Conservation (phyloP, 2,329 filamentous ascomycete species). For the Fusarium sp. region DNA sequence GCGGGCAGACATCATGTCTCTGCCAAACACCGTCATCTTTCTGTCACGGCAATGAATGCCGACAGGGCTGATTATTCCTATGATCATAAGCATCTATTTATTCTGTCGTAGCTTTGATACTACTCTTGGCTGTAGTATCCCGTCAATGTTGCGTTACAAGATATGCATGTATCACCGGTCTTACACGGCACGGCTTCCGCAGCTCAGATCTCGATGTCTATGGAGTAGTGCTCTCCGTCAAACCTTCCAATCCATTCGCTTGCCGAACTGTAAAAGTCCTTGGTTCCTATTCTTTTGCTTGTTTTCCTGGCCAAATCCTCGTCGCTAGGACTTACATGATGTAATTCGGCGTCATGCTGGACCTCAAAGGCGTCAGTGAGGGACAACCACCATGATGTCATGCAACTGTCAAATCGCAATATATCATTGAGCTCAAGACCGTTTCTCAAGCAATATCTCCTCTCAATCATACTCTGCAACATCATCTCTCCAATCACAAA, state of each 20-base stretch:
- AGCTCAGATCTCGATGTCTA: conserved; percentile 26
- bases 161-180: background rate
- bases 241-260: conserved; percentile 23
- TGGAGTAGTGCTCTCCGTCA: conserved; percentile 5
- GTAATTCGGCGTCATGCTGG: conserved; percentile 40
- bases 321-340: conserved; percentile 28
- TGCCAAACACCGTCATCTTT: background rate
- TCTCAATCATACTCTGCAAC: background rate
- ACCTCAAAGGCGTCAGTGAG: conserved; percentile 22
- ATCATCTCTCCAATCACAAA: background rate
- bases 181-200: background rate
- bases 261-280: background rate
- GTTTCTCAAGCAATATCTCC: background rate
- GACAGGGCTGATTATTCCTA: background rate
- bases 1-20: background rate
- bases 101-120: background rate
- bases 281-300: conserved; percentile 9
- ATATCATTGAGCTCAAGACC: conserved; percentile 29
- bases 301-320: conserved; percentile 2
- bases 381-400: conserved; percentile 35
- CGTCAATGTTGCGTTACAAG: background rate
- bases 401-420: conserved; percentile 9
- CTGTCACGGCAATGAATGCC: background rate
- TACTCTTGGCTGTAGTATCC: background rate
- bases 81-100: background rate